A percentile compares a stretch with the other conserved stretches of the same genome.
phyloP scores from a whole-genome alignment of 805 yeast species.

The Teunomyces aglyptinius region DNA sequence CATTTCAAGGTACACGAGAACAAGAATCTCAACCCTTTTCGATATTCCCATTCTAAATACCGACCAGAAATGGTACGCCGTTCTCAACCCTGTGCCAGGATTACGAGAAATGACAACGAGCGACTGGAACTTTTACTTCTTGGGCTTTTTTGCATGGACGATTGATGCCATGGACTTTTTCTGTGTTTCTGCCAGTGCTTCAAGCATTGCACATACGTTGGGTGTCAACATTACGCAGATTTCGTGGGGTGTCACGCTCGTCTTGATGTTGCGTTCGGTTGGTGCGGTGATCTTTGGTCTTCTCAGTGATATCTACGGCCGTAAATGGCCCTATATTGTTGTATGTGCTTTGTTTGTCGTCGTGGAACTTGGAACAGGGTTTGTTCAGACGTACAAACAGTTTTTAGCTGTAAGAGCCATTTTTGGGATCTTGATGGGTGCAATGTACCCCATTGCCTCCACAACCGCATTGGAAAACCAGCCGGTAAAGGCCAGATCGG shows the following conservation, averaged over 20 bases:
- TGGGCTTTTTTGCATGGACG: constrained; percentile 25
- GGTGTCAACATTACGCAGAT: constrained; percentile 16
- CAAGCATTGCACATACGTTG: constrained; percentile 18
- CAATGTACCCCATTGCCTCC: constrained; percentile 21
- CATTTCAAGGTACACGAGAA: constrained; percentile 9
- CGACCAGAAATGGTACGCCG: constrained; percentile 1
- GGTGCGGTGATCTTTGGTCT: constrained; percentile 24
- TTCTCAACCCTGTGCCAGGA: constrained; percentile 13
- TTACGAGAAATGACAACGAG: constrained; percentile 9
- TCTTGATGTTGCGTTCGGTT: constrained; percentile 25
- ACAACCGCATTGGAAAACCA: constrained; percentile 22
- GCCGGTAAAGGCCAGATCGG: constrained; percentile 19
- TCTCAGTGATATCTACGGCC: constrained; percentile 23
- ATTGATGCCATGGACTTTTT: constrained; percentile 26
- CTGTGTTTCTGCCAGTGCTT: constrained; percentile 19
- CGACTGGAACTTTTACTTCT: constrained; percentile 19
- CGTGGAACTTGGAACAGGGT: constrained; percentile 23
- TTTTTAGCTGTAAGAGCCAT: constrained; percentile 24
- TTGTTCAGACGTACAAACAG: constrained; percentile 20
- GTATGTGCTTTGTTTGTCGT: constrained; percentile 19
- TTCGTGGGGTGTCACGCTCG: constrained; percentile 26
- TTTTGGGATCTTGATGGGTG: constrained; percentile 27
- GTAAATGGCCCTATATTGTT: constrained; percentile 23
- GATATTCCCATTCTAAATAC: constrained; percentile 14
- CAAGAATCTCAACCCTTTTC: constrained; percentile 16